A percentile compares a stretch with the other conserved stretches of the same genome.
Evolutionary conservation across 352 stramenopile genomes (phyloP).

Genomic region (Pythium chondricola): DNA sequence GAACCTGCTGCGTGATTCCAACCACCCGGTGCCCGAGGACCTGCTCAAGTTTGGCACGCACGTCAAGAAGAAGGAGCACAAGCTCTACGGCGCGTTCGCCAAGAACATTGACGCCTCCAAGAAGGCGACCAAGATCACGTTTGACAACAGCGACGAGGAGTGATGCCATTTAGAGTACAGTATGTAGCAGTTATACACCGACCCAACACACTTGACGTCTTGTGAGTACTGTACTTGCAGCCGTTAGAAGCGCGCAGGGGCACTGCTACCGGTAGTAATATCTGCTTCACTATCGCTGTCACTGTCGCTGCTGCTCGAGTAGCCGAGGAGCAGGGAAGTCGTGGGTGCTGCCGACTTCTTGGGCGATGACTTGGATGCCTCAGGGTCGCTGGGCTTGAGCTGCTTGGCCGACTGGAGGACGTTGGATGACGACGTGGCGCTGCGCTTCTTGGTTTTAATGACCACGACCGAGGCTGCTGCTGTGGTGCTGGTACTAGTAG

Average conservation of each 20-base stretch:
- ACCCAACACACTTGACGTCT: too few species aligned
- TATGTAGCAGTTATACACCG: too few species aligned
- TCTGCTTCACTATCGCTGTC: slow-evolving; percentile 9
- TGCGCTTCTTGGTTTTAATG: slow-evolving; percentile 57
- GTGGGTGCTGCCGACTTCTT: not conserved
- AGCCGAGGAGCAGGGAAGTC: slow-evolving; percentile 32
- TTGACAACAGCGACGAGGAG: slow-evolving; percentile 75
- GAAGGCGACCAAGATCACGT: slow-evolving; percentile 98
- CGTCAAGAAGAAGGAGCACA: slow-evolving; percentile 99
- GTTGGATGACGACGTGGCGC: not conserved
- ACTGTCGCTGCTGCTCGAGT: slow-evolving; percentile 50
- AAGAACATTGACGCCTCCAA: slow-evolving; percentile 93
- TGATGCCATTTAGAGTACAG: slow-evolving; percentile 6
- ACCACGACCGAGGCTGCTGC: slow-evolving; percentile 24
- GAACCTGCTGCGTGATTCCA: slow-evolving; percentile 93
- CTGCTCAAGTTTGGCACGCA: slow-evolving; percentile 98
- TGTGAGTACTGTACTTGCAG: not conserved
- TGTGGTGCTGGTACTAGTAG: not conserved
- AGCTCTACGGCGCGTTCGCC: slow-evolving; percentile 96
- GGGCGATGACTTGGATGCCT: not conserved
- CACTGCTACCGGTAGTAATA: not conserved
- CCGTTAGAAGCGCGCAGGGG: too few species aligned
- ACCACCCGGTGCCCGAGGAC: slow-evolving; percentile 90
- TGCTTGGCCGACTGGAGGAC: slow-evolving; percentile 3
- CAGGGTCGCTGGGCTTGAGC: not conserved